Percentiles rank a stretch among this genome's conserved stretches.
Conservation (phyloP, 169 alveolate genomes). For the Eimeria acervulina region DNA sequence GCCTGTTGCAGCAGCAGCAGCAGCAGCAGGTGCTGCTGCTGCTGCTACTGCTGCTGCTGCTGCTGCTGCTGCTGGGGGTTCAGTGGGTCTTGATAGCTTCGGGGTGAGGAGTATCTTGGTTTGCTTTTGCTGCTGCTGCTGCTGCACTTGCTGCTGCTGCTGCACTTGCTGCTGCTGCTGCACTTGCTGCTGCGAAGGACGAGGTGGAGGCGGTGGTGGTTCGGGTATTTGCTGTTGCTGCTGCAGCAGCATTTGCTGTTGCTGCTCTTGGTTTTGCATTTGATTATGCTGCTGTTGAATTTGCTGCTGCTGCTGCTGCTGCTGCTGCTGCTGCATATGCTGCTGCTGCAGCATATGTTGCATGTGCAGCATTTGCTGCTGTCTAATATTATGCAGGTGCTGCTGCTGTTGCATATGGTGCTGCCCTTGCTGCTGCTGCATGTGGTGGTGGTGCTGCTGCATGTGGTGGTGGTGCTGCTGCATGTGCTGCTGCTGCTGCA, state of each 20-base stretch:
- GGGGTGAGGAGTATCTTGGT: not conserved
- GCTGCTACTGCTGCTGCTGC: constrained; percentile 55
- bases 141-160: constrained; percentile 65
- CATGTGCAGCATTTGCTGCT: constrained; percentile 8
- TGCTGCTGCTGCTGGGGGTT: constrained; percentile 17
- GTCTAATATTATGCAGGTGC: not conserved
- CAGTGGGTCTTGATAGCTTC: not conserved
- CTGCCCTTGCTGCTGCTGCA: constrained; percentile 7
- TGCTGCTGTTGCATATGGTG: constrained; percentile 5
- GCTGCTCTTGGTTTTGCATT: too few relatives aligned
- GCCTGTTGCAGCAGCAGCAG: constrained; percentile 16
- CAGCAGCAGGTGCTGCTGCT: constrained; percentile 10
- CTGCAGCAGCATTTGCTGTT: too few relatives aligned
- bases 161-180: constrained; percentile 39
- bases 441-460: too few relatives aligned
- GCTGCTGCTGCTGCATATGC: too few relatives aligned
- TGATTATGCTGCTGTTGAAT: too few relatives aligned
- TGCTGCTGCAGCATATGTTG: not conserved
- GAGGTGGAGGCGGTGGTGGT: too few relatives aligned
- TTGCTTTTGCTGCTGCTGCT: constrained; percentile 33
- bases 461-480: too few relatives aligned
- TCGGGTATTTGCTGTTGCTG: not conserved
- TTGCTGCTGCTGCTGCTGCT: too few relatives aligned
- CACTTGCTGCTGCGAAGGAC: not conserved
- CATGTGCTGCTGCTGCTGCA: too few relatives aligned